These are phyloP conservation scores for Fusarium continuum DNA, from an alignment of 2,329 filamentous ascomycete species.

Conservation along the genomic window DNA sequence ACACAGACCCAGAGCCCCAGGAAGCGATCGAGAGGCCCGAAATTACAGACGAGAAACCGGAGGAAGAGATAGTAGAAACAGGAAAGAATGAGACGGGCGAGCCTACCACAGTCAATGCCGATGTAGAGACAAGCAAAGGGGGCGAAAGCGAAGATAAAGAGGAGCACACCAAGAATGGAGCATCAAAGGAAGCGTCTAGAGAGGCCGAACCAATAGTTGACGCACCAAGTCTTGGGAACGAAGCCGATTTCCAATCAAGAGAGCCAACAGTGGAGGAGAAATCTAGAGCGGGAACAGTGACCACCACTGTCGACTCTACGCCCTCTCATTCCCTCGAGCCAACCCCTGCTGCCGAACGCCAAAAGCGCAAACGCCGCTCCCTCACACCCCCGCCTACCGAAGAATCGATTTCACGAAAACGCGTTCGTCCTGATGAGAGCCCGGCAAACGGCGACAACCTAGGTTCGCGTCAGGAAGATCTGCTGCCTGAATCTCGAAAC, in stretches of 20 bases:
- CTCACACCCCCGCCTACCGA: slow-evolving; percentile 66
- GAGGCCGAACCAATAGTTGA: background rate
- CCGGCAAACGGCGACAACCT: slow-evolving; percentile 18
- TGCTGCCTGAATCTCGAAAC: slow-evolving; percentile 5
- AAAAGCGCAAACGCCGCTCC: slow-evolving; percentile 74
- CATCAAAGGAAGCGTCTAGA: slow-evolving; percentile 4
- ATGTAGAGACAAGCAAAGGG: slow-evolving; percentile 3
- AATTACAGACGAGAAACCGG: background rate
- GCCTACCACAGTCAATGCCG: background rate
- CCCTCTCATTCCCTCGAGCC: slow-evolving; percentile 16
- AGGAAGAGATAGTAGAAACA: background rate
- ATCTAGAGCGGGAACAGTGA: slow-evolving; percentile 14
- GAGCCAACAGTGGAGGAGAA: slow-evolving; percentile 15
- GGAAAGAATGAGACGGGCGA: background rate
- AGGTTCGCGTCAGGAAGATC: slow-evolving; percentile 22
- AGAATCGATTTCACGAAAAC: slow-evolving; percentile 65
- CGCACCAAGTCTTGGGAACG: slow-evolving; percentile 9
- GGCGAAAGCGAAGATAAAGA: slow-evolving; percentile 1
- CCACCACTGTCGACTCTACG: slow-evolving; percentile 15
- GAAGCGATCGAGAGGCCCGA: slow-evolving; percentile 15
- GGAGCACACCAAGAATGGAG: slow-evolving; percentile 16
- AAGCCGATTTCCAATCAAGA: slow-evolving; percentile 11
- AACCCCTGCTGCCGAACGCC: slow-evolving; percentile 46
- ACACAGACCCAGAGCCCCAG: background rate
- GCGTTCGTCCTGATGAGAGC: slow-evolving; percentile 55